phyloP scores from a whole-genome alignment of 148 eudicot species.

The Vaccinium macrocarpon region DNA sequence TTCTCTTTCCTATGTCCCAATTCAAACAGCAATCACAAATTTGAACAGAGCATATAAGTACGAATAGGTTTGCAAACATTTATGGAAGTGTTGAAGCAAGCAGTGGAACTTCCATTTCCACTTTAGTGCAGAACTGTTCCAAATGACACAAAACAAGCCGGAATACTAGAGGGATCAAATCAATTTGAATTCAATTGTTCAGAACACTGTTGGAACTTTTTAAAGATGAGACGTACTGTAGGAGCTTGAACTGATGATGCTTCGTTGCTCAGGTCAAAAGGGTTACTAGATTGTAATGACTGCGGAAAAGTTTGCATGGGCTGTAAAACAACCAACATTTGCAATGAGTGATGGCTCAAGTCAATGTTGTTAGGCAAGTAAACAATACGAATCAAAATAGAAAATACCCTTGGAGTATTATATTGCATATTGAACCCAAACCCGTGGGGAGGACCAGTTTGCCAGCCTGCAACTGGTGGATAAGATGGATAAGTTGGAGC shows the following conservation, averaged over 20 bases:
- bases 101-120: neutral
- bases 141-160: neutral
- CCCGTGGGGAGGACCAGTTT: constrained; percentile 52
- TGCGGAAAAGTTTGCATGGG: constrained; percentile 43
- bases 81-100: neutral
- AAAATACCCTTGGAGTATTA: constrained; percentile 59
- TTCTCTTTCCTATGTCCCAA: neutral
- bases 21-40: neutral
- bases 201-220: constrained; percentile 47
- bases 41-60: neutral
- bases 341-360: constrained; percentile 28
- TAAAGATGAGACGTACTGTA: constrained; percentile 34
- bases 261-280: constrained; percentile 64
- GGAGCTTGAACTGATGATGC: constrained; percentile 54
- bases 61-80: neutral
- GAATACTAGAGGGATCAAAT: neutral
- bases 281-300: constrained; percentile 57
- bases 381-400: constrained; percentile 59
- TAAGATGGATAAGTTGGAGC: constrained; percentile 53
- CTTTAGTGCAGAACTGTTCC: neutral
- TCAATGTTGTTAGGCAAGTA: constrained; percentile 37
- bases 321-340: constrained; percentile 36
- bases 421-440: constrained; percentile 65
- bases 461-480: constrained; percentile 73
- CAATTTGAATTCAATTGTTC: neutral